These are phyloP conservation scores for Phascolomyces articulosus DNA, from an alignment of 371 early-diverging fungal genomes.

Conservation along the genomic window DNA sequence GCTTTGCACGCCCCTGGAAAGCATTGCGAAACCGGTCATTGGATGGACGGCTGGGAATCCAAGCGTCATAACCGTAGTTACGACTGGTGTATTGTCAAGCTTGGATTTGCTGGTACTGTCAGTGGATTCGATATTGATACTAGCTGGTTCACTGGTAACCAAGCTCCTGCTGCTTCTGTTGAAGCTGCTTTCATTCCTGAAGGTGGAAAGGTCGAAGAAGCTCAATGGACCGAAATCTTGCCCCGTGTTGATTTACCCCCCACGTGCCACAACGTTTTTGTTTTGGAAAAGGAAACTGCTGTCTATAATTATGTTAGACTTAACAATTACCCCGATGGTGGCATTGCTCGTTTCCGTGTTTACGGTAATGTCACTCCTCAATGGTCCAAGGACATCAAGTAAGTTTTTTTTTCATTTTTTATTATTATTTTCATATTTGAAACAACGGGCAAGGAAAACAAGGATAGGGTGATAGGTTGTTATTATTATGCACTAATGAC, in stretches of 20 bases:
- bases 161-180: conserved; percentile 76
- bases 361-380: conserved; percentile 80
- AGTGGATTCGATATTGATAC: conserved; percentile 91
- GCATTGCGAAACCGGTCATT: conserved; percentile 72
- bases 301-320: conserved; percentile 78
- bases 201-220: conserved; percentile 39
- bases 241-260: conserved; percentile 69
- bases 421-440: not conserved
- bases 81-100: conserved; percentile 87
- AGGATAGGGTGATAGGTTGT: too few species aligned
- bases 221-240: conserved; percentile 78
- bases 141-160: conserved; percentile 87
- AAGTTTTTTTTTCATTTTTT: conserved; percentile 13
- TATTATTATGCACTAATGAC: not conserved
- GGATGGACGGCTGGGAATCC: conserved; percentile 93
- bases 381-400: conserved; percentile 57
- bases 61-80: conserved; percentile 81
- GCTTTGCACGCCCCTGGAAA: conserved; percentile 69
- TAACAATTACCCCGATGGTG: conserved; percentile 92
- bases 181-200: conserved; percentile 67
- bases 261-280: conserved; percentile 71
- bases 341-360: conserved; percentile 85
- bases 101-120: conserved; percentile 83
- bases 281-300: conserved; percentile 49
- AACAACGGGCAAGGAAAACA: too few species aligned